These are phyloP conservation scores for Discostella pseudostelligera DNA, from an alignment of 108 stramenopile genomes.

Conservation along the genomic window DNA sequence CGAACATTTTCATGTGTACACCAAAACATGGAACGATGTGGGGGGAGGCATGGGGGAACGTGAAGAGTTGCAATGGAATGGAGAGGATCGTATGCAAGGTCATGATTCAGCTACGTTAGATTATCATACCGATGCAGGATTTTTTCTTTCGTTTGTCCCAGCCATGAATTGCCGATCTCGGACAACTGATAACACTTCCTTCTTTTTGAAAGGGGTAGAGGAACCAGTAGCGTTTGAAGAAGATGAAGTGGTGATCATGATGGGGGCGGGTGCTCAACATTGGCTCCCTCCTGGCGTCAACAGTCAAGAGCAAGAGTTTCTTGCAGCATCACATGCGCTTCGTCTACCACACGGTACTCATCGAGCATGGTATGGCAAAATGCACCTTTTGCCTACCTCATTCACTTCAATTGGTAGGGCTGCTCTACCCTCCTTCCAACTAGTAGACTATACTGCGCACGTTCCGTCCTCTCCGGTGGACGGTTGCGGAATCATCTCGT, in stretches of 20 bases:
- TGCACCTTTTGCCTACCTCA: constrained; percentile 62
- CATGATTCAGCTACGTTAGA: constrained; percentile 31
- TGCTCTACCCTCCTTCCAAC: constrained; percentile 12
- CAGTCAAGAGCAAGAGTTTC: constrained; percentile 14
- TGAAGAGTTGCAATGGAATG: not conserved
- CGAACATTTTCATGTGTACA: constrained; percentile 67
- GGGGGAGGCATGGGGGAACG: not conserved
- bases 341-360: constrained; percentile 36
- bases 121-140: constrained; percentile 78
- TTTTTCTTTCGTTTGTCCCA: constrained; percentile 77
- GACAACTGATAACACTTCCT: constrained; percentile 39
- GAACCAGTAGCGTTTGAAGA: constrained; percentile 31
- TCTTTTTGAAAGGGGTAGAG: constrained; percentile 29
- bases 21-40: constrained; percentile 22
- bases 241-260: constrained; percentile 56
- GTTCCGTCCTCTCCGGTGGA: constrained; percentile 33
- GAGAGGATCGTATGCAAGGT: not conserved
- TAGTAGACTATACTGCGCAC: constrained; percentile 27
- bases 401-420: constrained; percentile 5
- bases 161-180: constrained; percentile 52
- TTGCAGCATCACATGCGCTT: constrained; percentile 74
- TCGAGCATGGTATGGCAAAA: constrained; percentile 78
- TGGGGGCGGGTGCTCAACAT: constrained; percentile 72
- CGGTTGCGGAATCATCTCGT: constrained; percentile 30
- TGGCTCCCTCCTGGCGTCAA: constrained; percentile 47